Evolutionary conservation across 257 asterid species (phyloP).

Genomic region (Gynochthodes officinalis): DNA sequence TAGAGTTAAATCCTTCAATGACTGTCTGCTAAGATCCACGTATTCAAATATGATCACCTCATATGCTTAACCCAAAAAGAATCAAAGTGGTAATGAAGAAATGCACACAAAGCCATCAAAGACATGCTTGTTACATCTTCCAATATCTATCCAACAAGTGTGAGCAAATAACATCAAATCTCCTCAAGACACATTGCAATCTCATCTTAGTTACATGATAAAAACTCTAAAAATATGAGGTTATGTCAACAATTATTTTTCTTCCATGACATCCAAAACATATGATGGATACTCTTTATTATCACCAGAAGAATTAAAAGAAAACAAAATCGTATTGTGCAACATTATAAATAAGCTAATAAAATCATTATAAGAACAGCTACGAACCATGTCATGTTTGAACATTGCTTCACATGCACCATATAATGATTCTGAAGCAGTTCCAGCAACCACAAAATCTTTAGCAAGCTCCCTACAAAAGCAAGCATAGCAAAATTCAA

Average conservation of each 20-base stretch:
- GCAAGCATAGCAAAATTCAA: not conserved
- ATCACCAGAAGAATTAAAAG: not conserved
- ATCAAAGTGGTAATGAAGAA: not conserved
- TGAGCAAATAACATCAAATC: not conserved
- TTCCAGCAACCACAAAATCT: conserved; percentile 96
- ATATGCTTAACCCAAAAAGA: not conserved
- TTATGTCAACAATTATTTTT: not conserved
- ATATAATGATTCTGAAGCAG: conserved; percentile 93
- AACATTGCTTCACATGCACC: conserved; percentile 99
- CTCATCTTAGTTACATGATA: not conserved
- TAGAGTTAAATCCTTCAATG: not conserved
- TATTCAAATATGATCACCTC: not conserved
- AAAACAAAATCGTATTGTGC: not conserved
- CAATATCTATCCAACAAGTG: not conserved
- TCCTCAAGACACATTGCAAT: not conserved
- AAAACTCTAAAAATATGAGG: not conserved
- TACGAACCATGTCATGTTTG: conserved; percentile 88
- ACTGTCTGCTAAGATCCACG: not conserved
- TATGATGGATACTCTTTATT: not conserved
- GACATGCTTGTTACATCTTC: not conserved
- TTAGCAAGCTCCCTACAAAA: conserved; percentile 87
- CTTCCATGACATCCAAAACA: not conserved
- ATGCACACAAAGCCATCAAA: not conserved
- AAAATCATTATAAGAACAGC: conserved; percentile 7
- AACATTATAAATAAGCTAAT: not conserved